Conservation (phyloP, 345 rosid species). For the Anastatica hierochuntica region DNA sequence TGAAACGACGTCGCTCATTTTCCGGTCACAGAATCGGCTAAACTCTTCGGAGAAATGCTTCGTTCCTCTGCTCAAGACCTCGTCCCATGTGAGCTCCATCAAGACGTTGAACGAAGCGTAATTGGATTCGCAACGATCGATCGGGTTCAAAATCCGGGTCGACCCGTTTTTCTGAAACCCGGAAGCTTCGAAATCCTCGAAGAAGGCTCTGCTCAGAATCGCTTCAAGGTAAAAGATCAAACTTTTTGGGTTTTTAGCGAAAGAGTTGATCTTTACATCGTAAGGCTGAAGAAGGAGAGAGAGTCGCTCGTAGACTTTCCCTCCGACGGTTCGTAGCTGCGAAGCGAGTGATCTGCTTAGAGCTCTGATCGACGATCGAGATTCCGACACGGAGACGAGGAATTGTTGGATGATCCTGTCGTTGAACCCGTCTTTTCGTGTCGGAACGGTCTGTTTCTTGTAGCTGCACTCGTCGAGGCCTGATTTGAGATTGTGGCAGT, state of each 20-base stretch:
- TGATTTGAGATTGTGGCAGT: conserved; percentile 65
- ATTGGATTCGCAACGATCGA: conserved; percentile 59
- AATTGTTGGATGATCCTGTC: conserved; percentile 60
- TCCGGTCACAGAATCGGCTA: conserved; percentile 77
- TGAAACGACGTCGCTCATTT: conserved; percentile 80
- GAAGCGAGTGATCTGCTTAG: conserved; percentile 55
- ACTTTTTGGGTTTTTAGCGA: conserved; percentile 50
- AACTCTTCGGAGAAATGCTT: conserved; percentile 85
- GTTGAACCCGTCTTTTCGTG: conserved; percentile 17
- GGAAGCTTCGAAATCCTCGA: conserved; percentile 73
- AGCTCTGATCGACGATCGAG: conserved; percentile 47
- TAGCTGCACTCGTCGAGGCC: conserved; percentile 60
- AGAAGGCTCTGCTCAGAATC: conserved; percentile 57
- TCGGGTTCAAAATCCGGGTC: conserved; percentile 58
- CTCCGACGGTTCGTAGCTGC: conserved; percentile 58
- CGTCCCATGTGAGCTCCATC: conserved; percentile 70
- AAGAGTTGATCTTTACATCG: conserved; percentile 45
- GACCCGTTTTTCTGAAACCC: conserved; percentile 57
- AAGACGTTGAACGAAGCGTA: conserved; percentile 48
- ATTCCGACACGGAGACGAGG: conserved; percentile 54
- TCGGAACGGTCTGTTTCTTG: conserved; percentile 24
- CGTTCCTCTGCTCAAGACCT: conserved; percentile 71
- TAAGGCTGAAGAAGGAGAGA: conserved; percentile 64
- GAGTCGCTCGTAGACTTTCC: conserved; percentile 46
- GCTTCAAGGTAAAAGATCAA: conserved; percentile 59